Conservation (phyloP, 345 rosid species). For the Euphorbia lathyris region DNA sequence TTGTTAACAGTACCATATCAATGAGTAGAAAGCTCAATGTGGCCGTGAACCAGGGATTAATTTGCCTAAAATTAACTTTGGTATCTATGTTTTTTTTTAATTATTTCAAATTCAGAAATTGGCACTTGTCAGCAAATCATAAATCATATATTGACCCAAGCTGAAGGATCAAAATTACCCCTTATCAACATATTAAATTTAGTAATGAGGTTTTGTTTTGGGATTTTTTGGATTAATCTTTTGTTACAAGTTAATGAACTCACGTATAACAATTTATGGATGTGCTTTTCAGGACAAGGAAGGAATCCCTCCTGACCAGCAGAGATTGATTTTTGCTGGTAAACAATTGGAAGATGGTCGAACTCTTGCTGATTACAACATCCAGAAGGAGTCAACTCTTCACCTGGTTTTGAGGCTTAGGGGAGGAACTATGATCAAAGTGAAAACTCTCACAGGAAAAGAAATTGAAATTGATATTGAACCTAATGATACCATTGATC, state of each 20-base stretch:
- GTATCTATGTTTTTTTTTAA: too few species aligned
- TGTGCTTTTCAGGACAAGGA: slow-evolving; percentile 67
- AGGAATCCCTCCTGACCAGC: slow-evolving; percentile 96
- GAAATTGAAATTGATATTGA: slow-evolving; percentile 95
- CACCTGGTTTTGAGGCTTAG: slow-evolving; percentile 87
- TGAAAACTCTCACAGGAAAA: slow-evolving; percentile 90
- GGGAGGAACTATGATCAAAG: slow-evolving; percentile 97
- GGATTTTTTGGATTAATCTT: background rate
- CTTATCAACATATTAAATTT: too few species aligned
- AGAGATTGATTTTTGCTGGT: slow-evolving; percentile 90
- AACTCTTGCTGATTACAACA: slow-evolving; percentile 84
- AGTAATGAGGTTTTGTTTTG: background rate
- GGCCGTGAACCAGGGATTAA: too few species aligned
- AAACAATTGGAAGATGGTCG: slow-evolving; percentile 95
- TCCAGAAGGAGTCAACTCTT: slow-evolving; percentile 95
- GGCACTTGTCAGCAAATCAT: too few species aligned
- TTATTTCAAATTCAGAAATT: too few species aligned
- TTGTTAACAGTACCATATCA: background rate
- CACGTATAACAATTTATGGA: background rate
- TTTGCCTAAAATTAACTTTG: too few species aligned
- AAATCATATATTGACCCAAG: too few species aligned
- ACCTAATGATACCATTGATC: slow-evolving; percentile 86
- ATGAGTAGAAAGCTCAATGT: too few species aligned
- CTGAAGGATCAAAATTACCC: too few species aligned
- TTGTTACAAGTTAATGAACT: background rate